Conservation (phyloP, 1,284 basidiomycete genomes). For the Ceratobasidium sp. region DNA sequence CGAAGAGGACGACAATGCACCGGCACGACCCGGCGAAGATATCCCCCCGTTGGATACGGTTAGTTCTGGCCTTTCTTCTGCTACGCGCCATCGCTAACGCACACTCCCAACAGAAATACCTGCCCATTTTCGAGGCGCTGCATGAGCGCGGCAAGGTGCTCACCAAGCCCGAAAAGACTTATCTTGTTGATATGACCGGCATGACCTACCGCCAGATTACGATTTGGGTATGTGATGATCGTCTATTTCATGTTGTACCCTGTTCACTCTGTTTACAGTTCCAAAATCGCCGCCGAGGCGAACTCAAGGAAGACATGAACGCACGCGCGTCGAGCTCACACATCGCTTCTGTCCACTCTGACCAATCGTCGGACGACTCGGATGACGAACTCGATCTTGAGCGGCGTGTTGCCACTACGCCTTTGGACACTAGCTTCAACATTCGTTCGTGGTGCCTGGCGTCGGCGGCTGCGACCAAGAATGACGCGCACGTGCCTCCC, state of each 20-base stretch:
- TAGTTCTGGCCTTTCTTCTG: neutral
- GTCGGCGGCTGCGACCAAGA: constrained; percentile 32
- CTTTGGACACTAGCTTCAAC: constrained; percentile 36
- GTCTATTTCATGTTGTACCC: neutral
- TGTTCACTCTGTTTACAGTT: constrained; percentile 11
- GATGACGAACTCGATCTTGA: constrained; percentile 34
- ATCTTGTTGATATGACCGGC: constrained; percentile 46
- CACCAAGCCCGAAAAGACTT: constrained; percentile 47
- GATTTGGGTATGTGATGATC: constrained; percentile 46
- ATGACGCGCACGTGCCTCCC: neutral
- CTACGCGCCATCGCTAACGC: neutral
- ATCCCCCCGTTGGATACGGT: constrained; percentile 37
- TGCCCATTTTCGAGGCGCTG: constrained; percentile 39
- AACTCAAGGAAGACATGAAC: constrained; percentile 32
- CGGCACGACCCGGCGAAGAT: constrained; percentile 31
- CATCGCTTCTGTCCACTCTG: constrained; percentile 27
- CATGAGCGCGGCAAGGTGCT: constrained; percentile 41
- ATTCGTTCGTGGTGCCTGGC: constrained; percentile 41
- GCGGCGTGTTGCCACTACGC: constrained; percentile 14
- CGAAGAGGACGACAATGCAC: constrained; percentile 36
- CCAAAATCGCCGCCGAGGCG: constrained; percentile 42
- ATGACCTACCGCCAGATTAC: constrained; percentile 49
- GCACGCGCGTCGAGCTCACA: constrained; percentile 13
- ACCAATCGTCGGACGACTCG: constrained; percentile 23
- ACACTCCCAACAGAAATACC: constrained; percentile 29